Conservation (phyloP, 2,329 filamentous ascomycete species). For the Aspergillus persii region DNA sequence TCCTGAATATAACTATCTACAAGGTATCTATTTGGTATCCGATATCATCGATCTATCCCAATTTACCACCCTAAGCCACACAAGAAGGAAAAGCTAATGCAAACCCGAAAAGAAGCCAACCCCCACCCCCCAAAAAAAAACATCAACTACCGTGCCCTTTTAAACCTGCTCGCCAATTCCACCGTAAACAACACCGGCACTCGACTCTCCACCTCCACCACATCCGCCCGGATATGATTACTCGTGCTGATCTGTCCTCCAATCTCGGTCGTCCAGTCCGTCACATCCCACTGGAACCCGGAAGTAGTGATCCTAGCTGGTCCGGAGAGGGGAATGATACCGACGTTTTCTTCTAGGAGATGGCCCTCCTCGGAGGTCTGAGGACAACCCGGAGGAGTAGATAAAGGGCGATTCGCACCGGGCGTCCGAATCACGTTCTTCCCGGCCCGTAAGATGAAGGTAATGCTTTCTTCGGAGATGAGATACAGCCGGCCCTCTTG, state of each 20-base stretch:
- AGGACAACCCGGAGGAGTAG: not conserved
- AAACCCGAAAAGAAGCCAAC: not conserved
- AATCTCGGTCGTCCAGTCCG: constrained; percentile 74
- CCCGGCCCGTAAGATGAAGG: constrained; percentile 72
- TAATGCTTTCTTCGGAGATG: constrained; percentile 75
- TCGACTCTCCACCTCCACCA: constrained; percentile 61
- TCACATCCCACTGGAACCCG: constrained; percentile 89
- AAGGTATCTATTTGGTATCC: not conserved
- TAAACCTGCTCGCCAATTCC: constrained; percentile 53
- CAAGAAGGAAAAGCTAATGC: not conserved
- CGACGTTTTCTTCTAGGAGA: constrained; percentile 72
- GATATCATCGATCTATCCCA: not conserved
- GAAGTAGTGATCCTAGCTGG: constrained; percentile 72
- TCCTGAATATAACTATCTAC: not conserved
- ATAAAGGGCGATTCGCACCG: constrained; percentile 26
- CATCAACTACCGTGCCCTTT: constrained; percentile 18
- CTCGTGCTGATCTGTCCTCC: constrained; percentile 74
- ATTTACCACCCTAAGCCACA: not conserved
- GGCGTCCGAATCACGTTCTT: constrained; percentile 67
- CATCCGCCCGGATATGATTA: constrained; percentile 67
- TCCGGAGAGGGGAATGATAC: constrained; percentile 81
- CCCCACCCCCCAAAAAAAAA: not conserved
- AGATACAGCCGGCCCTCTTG: constrained; percentile 65
- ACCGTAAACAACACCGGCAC: constrained; percentile 72
- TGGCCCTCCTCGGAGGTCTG: constrained; percentile 28